These are phyloP conservation scores for Colletotrichum ledebouriae DNA, from an alignment of 2,329 filamentous ascomycete species.

Conservation along the genomic window DNA sequence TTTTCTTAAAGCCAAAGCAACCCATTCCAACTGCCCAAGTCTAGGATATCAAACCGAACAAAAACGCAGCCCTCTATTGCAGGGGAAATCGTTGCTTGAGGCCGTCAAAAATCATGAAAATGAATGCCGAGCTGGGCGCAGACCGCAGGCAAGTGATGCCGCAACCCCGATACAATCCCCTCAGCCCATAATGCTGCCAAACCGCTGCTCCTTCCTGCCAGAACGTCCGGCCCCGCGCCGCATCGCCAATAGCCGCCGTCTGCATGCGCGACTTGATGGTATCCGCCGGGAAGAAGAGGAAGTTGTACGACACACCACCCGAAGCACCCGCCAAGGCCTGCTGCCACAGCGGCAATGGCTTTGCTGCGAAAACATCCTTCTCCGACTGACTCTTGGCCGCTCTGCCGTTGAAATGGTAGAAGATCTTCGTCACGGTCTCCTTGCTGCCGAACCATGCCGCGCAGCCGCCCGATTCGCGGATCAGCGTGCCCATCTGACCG, in stretches of 20 bases:
- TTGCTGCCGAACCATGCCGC: slow-evolving; percentile 97
- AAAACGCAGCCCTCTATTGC: slow-evolving; percentile 47
- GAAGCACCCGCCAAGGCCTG: slow-evolving; percentile 89
- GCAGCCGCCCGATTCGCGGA: slow-evolving; percentile 92
- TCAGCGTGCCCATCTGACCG: slow-evolving; percentile 91
- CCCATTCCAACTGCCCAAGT: slow-evolving; percentile 26
- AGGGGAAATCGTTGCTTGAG: slow-evolving; percentile 78
- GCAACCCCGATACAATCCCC: slow-evolving; percentile 91
- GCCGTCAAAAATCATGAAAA: slow-evolving; percentile 95
- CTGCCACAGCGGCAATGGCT: slow-evolving; percentile 82
- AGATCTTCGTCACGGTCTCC: slow-evolving; percentile 81
- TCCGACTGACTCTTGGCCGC: slow-evolving; percentile 55
- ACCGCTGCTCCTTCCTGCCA: slow-evolving; percentile 77
- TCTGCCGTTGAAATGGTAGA: slow-evolving; percentile 70
- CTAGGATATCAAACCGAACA: slow-evolving; percentile 40
- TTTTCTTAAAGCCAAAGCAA: slow-evolving; percentile 8
- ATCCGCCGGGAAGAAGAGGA: slow-evolving; percentile 96
- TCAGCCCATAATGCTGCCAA: slow-evolving; percentile 86
- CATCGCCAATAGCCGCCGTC: slow-evolving; percentile 78
- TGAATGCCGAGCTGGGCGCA: slow-evolving; percentile 96
- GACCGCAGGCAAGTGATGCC: slow-evolving; percentile 91
- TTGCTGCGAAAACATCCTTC: slow-evolving; percentile 57
- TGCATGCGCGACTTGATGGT: slow-evolving; percentile 99
- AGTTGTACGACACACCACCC: slow-evolving; percentile 95
- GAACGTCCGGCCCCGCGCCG: slow-evolving; percentile 74